Percentiles rank a stretch among this genome's conserved stretches.
phyloP scores from a whole-genome alignment of 371 early-diverging fungal genomes.

The Zychaea mexicana region DNA sequence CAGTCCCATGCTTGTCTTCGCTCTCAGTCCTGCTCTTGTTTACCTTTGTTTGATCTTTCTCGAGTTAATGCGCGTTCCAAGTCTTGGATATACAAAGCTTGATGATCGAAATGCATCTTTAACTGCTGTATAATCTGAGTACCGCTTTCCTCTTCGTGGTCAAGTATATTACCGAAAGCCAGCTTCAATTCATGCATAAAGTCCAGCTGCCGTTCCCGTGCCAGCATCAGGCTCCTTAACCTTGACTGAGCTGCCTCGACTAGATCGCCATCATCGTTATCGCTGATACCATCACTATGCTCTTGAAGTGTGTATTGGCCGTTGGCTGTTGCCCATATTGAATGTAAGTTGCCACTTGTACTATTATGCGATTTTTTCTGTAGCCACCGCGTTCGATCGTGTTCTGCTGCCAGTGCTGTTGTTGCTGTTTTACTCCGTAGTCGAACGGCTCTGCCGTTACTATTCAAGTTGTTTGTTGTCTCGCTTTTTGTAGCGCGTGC shows the following conservation, averaged over 20 bases:
- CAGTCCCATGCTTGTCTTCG: no score
- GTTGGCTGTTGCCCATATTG: background rate
- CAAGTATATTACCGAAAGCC: background rate
- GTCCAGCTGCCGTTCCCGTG: background rate
- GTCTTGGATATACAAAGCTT: background rate
- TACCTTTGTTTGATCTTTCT: background rate
- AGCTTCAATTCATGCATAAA: background rate
- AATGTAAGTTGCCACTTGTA: background rate
- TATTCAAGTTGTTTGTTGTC: background rate
- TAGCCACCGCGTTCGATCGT: background rate
- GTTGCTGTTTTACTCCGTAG: background rate
- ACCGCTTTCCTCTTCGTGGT: background rate
- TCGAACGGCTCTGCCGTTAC: background rate
- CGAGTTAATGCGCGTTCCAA: background rate
- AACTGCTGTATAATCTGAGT: slow-evolving; percentile 1
- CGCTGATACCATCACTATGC: background rate
- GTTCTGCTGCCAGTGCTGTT: background rate
- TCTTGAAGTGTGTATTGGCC: background rate
- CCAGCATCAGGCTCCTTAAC: background rate
- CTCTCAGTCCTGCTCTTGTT: background rate
- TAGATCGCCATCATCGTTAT: background rate
- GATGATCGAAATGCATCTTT: background rate
- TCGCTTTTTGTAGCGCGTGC: slow-evolving; percentile 8
- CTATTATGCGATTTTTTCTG: background rate
- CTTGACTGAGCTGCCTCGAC: background rate